Evolutionary conservation across 495 filamentous ascomycete species (phyloP).

Genomic region (Aspergillus cavernicola): DNA sequence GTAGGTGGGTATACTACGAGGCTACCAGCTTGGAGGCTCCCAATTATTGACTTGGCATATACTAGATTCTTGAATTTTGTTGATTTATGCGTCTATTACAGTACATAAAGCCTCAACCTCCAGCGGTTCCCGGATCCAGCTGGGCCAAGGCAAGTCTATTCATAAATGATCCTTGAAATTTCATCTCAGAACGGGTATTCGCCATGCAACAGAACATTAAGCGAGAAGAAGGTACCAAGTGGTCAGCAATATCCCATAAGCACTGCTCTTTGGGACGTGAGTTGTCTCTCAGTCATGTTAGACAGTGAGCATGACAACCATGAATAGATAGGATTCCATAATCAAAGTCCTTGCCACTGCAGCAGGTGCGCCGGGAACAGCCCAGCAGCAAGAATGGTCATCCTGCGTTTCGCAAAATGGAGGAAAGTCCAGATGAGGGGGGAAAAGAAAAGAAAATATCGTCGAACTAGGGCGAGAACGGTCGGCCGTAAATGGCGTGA

Average conservation of each 20-base stretch:
- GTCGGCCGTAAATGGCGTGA: conserved; percentile 7
- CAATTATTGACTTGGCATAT: conserved; percentile 9
- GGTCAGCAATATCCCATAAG: conserved; percentile 2
- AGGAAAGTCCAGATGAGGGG: neutral
- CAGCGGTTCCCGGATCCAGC: neutral
- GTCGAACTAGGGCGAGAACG: neutral
- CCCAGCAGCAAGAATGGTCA: neutral
- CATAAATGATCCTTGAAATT: neutral
- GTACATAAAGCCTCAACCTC: conserved; percentile 1
- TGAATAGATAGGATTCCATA: neutral
- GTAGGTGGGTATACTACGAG: too few species aligned
- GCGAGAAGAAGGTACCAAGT: neutral
- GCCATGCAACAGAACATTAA: conserved; percentile 11
- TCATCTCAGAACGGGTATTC: conserved; percentile 33
- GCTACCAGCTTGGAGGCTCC: neutral
- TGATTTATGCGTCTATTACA: conserved; percentile 8
- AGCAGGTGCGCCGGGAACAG: neutral
- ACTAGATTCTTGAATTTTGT: neutral
- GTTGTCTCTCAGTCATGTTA: neutral
- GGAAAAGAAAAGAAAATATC: conserved; percentile 1
- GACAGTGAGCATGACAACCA: neutral
- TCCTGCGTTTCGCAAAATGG: neutral
- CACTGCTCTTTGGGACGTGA: conserved; percentile 4
- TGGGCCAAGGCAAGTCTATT: conserved; percentile 1
- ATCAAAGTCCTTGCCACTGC: neutral